Percentiles rank a stretch among this genome's conserved stretches.
Evolutionary conservation across 2,329 filamentous ascomycete genomes (phyloP).

Genomic region (Emergomyces orientalis): DNA sequence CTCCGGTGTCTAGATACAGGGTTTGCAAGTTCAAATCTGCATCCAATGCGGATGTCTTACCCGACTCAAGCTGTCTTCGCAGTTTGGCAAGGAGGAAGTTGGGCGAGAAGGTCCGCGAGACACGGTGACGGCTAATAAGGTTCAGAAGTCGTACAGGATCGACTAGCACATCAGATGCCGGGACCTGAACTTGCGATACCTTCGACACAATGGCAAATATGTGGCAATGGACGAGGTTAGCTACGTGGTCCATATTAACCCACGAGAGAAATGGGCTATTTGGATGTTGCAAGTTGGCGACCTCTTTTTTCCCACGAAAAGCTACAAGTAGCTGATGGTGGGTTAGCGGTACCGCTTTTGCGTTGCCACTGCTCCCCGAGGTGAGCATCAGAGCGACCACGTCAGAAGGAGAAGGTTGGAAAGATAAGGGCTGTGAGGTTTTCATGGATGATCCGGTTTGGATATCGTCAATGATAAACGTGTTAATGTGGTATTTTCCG

Average conservation of each 20-base stretch:
- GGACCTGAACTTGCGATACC: slow-evolving; percentile 40
- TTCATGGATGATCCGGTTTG: background rate
- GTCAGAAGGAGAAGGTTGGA: background rate
- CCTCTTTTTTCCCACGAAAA: background rate
- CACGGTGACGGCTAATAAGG: slow-evolving; percentile 21
- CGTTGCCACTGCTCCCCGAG: slow-evolving; percentile 7
- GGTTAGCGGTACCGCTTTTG: slow-evolving; percentile 4
- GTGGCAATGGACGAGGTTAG: slow-evolving; percentile 31
- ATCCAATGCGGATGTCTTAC: background rate
- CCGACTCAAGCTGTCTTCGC: background rate
- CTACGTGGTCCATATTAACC: slow-evolving; percentile 27
- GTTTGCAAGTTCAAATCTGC: background rate
- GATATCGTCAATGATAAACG: slow-evolving; percentile 1
- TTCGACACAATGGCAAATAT: slow-evolving; percentile 31
- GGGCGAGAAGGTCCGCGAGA: slow-evolving; percentile 29
- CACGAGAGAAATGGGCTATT: background rate
- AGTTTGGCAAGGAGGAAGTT: slow-evolving; percentile 31
- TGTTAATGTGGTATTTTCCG: background rate
- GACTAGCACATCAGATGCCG: slow-evolving; percentile 24
- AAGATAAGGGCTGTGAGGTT: background rate
- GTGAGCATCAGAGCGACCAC: slow-evolving; percentile 8
- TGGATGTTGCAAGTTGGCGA: background rate
- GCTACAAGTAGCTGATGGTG: slow-evolving; percentile 1
- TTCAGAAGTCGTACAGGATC: slow-evolving; percentile 25
- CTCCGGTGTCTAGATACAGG: background rate